These are phyloP conservation scores for Leishmania guyanensis DNA, from an alignment of 208 protist genomes.

Conservation along the genomic window DNA sequence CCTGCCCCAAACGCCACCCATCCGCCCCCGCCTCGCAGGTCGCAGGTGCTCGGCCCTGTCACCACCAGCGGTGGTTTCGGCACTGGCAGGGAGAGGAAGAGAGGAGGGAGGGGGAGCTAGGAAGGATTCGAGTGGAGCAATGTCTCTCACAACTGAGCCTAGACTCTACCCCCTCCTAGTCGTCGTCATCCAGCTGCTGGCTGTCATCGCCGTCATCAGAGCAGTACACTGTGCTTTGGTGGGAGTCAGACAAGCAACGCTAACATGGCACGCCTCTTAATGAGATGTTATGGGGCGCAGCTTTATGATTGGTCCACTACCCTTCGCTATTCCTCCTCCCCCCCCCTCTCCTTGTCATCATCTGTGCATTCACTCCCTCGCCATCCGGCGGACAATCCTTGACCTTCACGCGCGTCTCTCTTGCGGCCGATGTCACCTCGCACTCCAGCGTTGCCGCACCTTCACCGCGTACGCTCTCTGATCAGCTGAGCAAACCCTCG, in stretches of 20 bases:
- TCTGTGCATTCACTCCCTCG: neutral
- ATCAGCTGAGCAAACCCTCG: neutral
- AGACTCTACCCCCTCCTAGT: neutral
- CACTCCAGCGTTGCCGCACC: neutral
- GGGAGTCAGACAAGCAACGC: neutral
- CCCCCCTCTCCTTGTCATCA: neutral
- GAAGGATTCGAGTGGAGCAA: neutral
- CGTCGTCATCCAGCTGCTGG: neutral
- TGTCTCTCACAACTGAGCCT: neutral
- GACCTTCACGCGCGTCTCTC: neutral
- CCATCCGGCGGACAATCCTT: neutral
- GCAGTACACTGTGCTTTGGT: neutral
- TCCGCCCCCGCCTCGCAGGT: too few species aligned
- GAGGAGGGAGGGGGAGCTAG: neutral
- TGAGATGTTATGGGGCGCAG: neutral
- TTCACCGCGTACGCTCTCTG: neutral
- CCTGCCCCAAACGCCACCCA: too few species aligned
- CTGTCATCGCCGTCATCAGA: neutral
- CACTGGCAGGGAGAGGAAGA: neutral
- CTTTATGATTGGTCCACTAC: neutral
- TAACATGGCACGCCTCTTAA: neutral
- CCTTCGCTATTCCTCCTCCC: neutral
- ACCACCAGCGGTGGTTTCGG: neutral
- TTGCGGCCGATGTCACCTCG: neutral
- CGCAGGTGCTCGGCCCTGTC: too few species aligned